Base-by-base conservation (phyloP, 2,329 filamentous ascomycete species). In the Aureobasidium sp. region DNA sequence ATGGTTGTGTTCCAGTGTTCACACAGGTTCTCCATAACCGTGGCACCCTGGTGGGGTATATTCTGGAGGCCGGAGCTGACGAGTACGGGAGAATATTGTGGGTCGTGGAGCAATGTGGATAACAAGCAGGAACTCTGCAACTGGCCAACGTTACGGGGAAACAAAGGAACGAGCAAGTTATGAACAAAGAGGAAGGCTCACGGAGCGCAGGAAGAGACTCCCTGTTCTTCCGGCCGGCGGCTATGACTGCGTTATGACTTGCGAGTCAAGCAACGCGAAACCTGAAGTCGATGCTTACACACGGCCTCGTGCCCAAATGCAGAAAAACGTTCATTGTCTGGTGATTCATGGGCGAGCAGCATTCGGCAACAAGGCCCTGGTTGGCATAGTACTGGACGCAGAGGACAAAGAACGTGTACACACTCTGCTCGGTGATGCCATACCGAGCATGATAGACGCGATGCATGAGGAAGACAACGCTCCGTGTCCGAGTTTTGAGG, bases 61-160 rank as follows among this genome's bases (percentile, higher is more conserved):
- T 8, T 22, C 39, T 57, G 42, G 40, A 57, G 31, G 42, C 11
- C 8, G 44, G 33, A 50, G 57, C 57, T 60, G 57, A 60, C 57
- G 57, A 60, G 45, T 60, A 40, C 57, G 31, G 27, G 35, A 60
- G 24, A 11, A 31, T 17, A 22, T 50, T 60, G 57, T 60, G 57
- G 57, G 24, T 35, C 45, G 45, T 60, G 57, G 57, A 60, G 57
- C 22, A 24, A 29, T 29, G 4, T 8, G 14, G 33, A 24, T 9
- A 39, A 44, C 15, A 45, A 60, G 42, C 40, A 8, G 33, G 45
- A 40, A 19, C 24, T 35, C 37, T 40, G 50, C 35, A 35, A n/a
- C 19, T 39, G 24, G 47, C 57, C 37, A 44, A 14, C n/a, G 58
- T 47, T 39, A 45, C 48, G 40, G 54, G 22, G 33, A 44, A 57